These are phyloP conservation scores for Yamadazyma dushanensis DNA, from an alignment of 1,139 yeast species.

Conservation along the genomic window DNA sequence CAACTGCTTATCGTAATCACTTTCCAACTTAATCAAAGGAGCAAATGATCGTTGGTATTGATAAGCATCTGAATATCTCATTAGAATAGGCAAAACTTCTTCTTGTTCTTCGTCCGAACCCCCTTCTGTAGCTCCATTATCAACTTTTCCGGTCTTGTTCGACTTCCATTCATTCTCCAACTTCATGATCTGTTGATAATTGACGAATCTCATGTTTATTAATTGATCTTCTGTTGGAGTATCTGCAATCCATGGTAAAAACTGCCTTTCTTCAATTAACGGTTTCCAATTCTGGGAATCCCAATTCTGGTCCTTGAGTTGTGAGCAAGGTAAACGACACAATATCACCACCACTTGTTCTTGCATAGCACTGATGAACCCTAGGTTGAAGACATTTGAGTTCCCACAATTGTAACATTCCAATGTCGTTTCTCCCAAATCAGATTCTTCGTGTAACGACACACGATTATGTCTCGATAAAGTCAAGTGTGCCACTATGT, in stretches of 20 bases:
- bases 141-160: conserved; percentile 66
- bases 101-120: conserved; percentile 28
- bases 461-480: conserved; percentile 77
- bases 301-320: conserved; percentile 71
- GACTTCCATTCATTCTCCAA: conserved; percentile 83
- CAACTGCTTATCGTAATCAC: conserved; percentile 71
- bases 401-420: conserved; percentile 94
- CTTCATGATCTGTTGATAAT: conserved; percentile 66
- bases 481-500: conserved; percentile 83
- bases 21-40: conserved; percentile 79
- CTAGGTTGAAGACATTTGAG: conserved; percentile 76
- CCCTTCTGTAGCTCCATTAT: conserved; percentile 33
- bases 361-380: conserved; percentile 84
- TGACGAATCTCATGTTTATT: conserved; percentile 52
- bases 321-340: conserved; percentile 90
- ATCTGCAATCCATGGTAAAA: conserved; percentile 80
- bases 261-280: conserved; percentile 73
- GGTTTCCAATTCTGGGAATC: conserved; percentile 90
- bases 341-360: conserved; percentile 85
- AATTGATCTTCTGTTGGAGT: conserved; percentile 65
- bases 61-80: conserved; percentile 80
- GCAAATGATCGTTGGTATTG: conserved; percentile 86
- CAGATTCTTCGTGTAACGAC: conserved; percentile 75
- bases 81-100: conserved; percentile 66
- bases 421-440: conserved; percentile 78